phyloP scores from a whole-genome alignment of 768 basidiomycete genomes.

The Dioszegia aurantiaca region DNA sequence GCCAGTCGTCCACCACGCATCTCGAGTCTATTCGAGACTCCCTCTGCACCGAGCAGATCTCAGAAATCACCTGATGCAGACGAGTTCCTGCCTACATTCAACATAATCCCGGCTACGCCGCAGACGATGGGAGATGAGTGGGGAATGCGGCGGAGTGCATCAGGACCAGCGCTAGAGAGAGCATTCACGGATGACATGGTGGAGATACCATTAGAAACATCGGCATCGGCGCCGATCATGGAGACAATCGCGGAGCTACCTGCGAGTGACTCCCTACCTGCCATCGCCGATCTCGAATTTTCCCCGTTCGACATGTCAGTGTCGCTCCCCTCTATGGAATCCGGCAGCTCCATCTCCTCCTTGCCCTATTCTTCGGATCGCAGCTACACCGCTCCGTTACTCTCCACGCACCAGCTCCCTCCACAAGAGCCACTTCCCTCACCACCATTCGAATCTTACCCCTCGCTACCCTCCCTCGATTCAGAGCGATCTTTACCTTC shows the following conservation, averaged over 20 bases:
- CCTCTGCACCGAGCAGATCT: slow-evolving; percentile 3
- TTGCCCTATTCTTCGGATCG: slow-evolving; percentile 8
- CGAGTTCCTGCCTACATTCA: slow-evolving; percentile 37
- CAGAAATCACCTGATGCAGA: slow-evolving; percentile 5
- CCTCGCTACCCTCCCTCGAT: slow-evolving; percentile 39
- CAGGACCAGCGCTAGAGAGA: slow-evolving; percentile 8
- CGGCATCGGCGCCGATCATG: slow-evolving; percentile 3
- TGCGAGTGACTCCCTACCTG: slow-evolving; percentile 17
- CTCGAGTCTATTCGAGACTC: slow-evolving; percentile 20
- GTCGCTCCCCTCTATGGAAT: slow-evolving; percentile 11
- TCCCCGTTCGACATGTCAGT: slow-evolving; percentile 35
- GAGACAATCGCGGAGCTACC: slow-evolving; percentile 3
- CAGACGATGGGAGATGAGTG: slow-evolving; percentile 35
- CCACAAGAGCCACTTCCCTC: slow-evolving; percentile 25
- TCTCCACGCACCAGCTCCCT: slow-evolving; percentile 4
- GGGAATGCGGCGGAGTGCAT: slow-evolving; percentile 4
- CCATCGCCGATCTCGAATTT: slow-evolving; percentile 43
- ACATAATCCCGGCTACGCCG: slow-evolving; percentile 47
- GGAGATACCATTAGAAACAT: slow-evolving; percentile 23
- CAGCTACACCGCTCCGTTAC: slow-evolving; percentile 1
- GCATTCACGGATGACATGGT: slow-evolving; percentile 21
- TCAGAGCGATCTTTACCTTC: slow-evolving; percentile 24
- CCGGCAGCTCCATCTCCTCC: slow-evolving; percentile 10
- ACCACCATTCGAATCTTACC: slow-evolving; percentile 43
- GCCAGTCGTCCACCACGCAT: slow-evolving; percentile 23